Conservation (phyloP, 164 flowering plant species). For the Tinospora cordifolia region DNA sequence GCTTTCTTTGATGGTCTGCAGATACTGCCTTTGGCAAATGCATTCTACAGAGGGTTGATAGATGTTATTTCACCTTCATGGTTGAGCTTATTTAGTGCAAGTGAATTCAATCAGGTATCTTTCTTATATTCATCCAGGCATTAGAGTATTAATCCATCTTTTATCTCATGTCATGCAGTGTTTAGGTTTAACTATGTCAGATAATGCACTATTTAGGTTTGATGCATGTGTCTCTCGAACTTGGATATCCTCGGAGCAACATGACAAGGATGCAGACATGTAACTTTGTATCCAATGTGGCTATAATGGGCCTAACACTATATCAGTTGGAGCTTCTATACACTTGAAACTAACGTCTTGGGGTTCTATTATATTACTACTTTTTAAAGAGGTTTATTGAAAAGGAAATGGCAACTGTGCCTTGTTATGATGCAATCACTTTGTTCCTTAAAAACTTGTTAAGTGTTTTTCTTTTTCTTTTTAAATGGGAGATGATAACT, state of each 20-base stretch:
- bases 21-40: slow-evolving; percentile 88
- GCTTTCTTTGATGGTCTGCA: slow-evolving; percentile 32
- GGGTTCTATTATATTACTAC: not conserved
- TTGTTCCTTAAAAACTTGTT: no score
- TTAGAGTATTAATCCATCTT: not conserved
- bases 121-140: not conserved
- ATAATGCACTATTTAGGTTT: not conserved
- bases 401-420: not conserved
- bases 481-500: not conserved
- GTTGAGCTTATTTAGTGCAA: slow-evolving; percentile 89
- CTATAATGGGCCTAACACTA: not conserved
- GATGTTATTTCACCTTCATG: slow-evolving; percentile 90
- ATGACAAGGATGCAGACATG: not conserved
- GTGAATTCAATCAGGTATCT: slow-evolving; percentile 94
- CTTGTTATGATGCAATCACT: not conserved
- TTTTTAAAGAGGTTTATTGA: not conserved
- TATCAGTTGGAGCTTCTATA: no score
- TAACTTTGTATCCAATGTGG: not conserved
- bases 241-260: not conserved
- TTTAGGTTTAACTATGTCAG: not conserved
- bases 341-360: no score
- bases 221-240: not conserved
- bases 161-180: not conserved
- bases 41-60: slow-evolving; percentile 83
- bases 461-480: not conserved